Conservation (phyloP, 768 basidiomycete genomes). For the Xerocomus spinulosus region DNA sequence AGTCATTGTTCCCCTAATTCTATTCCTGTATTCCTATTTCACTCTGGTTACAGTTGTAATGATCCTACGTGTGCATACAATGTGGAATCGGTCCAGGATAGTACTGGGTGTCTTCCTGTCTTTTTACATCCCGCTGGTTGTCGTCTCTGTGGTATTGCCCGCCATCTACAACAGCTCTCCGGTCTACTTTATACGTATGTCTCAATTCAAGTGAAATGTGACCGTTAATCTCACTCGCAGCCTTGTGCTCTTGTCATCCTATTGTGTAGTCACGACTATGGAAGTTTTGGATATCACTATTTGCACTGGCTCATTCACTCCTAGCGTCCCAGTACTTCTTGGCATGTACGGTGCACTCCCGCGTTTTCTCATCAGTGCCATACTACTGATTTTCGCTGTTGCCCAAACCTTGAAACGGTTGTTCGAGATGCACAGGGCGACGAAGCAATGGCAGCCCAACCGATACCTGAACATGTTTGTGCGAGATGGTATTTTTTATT, state of each 20-base stretch:
- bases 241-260: too few relatives aligned
- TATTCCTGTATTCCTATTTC: background rate
- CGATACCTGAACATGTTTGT: slow-evolving; percentile 1
- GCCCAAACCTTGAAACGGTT: background rate
- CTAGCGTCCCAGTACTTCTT: background rate
- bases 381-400: background rate
- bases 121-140: background rate
- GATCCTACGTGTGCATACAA: slow-evolving; percentile 12
- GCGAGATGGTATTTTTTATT: slow-evolving; percentile 8
- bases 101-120: slow-evolving; percentile 2
- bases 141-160: background rate
- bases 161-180: slow-evolving; percentile 7
- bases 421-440: background rate
- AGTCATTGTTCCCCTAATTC: background rate
- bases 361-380: background rate
- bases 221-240: background rate
- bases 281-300: background rate
- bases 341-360: background rate
- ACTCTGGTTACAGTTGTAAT: slow-evolving; percentile 7
- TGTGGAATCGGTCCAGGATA: slow-evolving; percentile 9
- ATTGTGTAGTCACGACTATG: background rate
- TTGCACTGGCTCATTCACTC: background rate
- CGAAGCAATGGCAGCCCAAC: background rate
- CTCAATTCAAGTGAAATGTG: background rate
- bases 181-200: slow-evolving; percentile 4